Base-by-base conservation (phyloP, 2,329 filamentous ascomycete genomes). In the Colletotrichum noveboracense region DNA sequence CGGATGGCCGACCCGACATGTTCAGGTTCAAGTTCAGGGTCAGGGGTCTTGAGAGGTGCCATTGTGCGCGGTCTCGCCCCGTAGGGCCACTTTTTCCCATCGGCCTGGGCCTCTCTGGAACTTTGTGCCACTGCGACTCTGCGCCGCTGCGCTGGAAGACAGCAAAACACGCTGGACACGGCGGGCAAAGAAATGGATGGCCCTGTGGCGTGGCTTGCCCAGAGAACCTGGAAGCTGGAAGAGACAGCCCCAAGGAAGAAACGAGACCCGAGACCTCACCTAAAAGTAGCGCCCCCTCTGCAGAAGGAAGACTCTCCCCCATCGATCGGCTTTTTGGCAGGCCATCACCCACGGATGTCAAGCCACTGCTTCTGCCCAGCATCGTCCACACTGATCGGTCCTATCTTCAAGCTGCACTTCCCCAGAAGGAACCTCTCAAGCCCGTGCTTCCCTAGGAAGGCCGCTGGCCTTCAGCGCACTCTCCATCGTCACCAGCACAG, bases 251-350 rank as follows among this genome's bases (percentile, higher is more conserved):
- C 43, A 21, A n/a, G n/a, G 43, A 21, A 52, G 12, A 52, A n/a
- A 52, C n/a, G 43, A 52, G n/a, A 52, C 43, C 43, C n/a, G 43
- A 52, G 43, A 52, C 43, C 43, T 52, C 43, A 24, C 32, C 48
- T 38, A 24, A 34, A 18, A 6, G 32, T 36, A 26, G 12, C 18
- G 66, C 13, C 10, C 38, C 30, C 30, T 70, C 66, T 70, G 43
- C 66, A 70, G 66, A 64, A 74, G 71, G n/a, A 65, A 74, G 28
- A 14, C 38, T 21, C 36, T 38, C 43, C 4, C 64, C 70, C 60
- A 32, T 38, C 60, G 67, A 74, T 74, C 71, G 71, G 24, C 34
- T 36, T 66, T 71, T 71, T 66, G 36, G 71, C 71, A 26, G 67
- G 7, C 60, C 71, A 74, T 74, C 67, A 74, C 32, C 48, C 30